phyloP scores from a whole-genome alignment of 768 basidiomycete species.

The Russula compacta region DNA sequence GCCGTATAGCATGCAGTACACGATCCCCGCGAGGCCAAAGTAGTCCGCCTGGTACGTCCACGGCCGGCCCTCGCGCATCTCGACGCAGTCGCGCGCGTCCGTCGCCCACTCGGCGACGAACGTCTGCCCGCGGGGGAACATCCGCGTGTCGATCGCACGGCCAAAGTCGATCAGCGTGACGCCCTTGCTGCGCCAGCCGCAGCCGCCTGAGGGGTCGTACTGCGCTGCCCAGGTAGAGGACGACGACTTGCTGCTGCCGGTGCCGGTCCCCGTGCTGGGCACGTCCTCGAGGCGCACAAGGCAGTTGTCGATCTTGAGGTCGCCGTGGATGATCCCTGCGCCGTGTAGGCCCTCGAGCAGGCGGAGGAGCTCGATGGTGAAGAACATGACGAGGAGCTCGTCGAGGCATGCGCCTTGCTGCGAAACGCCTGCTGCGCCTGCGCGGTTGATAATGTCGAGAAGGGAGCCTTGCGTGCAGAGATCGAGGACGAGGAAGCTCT shows the following conservation, averaged over 20 bases:
- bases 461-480: conserved; percentile 88
- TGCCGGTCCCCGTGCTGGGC: too few species aligned
- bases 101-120: conserved; percentile 84
- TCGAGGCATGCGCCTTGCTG: conserved; percentile 79
- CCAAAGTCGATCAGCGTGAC: conserved; percentile 96
- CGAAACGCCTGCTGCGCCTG: conserved; percentile 61
- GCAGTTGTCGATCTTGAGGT: conserved; percentile 99
- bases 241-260: conserved; percentile 32
- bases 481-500: conserved; percentile 84
- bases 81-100: conserved; percentile 87
- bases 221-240: conserved; percentile 57
- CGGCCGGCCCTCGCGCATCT: conserved; percentile 70
- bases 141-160: conserved; percentile 77
- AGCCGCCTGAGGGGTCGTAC: conserved; percentile 72
- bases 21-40: conserved; percentile 87
- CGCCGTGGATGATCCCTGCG: conserved; percentile 89
- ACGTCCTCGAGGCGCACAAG: conserved; percentile 85
- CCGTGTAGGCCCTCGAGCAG: conserved; percentile 74
- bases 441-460: conserved; percentile 85
- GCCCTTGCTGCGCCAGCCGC: conserved; percentile 84
- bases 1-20: conserved; percentile 94
- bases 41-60: conserved; percentile 98
- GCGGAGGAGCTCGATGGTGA: conserved; percentile 81
- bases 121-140: conserved; percentile 71
- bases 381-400: conserved; percentile 92